Conservation (phyloP, 192 early-diverging fungal genomes). For the Coemansia guatemalensis region DNA sequence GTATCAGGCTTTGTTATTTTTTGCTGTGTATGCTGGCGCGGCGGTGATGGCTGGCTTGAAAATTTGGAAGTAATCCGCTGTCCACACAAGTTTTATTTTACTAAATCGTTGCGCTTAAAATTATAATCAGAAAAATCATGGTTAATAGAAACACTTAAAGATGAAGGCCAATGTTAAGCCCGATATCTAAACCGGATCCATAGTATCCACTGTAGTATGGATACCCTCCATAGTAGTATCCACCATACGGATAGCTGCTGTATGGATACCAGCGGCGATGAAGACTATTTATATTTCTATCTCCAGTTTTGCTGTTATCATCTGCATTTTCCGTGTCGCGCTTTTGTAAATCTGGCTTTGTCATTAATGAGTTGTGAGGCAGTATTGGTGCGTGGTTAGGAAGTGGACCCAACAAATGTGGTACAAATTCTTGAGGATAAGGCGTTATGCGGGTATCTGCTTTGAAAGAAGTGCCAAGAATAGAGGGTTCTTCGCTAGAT, state of each 20-base stretch:
- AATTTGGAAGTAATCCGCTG: constrained; percentile 29
- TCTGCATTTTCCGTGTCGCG: neutral
- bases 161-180: constrained; percentile 12
- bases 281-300: neutral
- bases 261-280: constrained; percentile 18
- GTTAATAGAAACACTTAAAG: neutral
- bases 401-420: too few species aligned
- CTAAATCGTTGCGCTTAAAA: neutral
- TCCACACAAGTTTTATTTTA: neutral
- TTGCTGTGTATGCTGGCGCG: constrained; percentile 43
- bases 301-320: neutral
- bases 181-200: constrained; percentile 6
- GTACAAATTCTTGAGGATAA: too few species aligned
- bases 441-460: too few species aligned
- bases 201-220: constrained; percentile 5
- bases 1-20: constrained; percentile 25
- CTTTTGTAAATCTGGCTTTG: neutral
- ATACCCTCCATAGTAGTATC: constrained; percentile 8
- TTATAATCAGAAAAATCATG: neutral
- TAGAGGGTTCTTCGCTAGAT: too few species aligned
- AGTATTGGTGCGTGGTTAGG: too few species aligned
- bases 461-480: too few species aligned
- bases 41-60: constrained; percentile 43
- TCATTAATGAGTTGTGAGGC: too few species aligned
- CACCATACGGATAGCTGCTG: constrained; percentile 7